These are phyloP conservation scores for Jacaranda copaia DNA, from an alignment of 257 asterid genomes.

Conservation along the genomic window DNA sequence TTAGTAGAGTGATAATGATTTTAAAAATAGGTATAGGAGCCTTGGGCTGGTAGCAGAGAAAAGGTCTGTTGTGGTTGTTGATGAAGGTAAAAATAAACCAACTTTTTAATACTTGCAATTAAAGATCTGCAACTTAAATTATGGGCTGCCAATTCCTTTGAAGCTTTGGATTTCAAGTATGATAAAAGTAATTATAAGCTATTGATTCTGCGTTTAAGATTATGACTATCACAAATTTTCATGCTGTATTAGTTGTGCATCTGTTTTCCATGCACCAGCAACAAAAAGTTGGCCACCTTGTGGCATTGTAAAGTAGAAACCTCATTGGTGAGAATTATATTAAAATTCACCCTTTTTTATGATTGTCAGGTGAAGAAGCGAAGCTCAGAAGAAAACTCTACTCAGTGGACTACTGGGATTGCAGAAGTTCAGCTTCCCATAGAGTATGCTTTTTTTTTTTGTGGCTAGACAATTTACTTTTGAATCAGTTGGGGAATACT, in stretches of 20 bases:
- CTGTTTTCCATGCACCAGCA: conserved; percentile 12
- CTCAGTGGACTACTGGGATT: conserved; percentile 99
- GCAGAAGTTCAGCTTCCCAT: conserved; percentile 98
- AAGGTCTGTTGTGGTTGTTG: conserved; percentile 6
- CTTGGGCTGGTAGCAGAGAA: not conserved
- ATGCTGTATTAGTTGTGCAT: conserved; percentile 8
- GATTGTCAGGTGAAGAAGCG: conserved; percentile 80
- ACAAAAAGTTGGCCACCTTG: conserved; percentile 13
- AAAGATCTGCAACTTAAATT: not conserved
- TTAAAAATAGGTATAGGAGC: not conserved
- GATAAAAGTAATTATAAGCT: conserved; percentile 8
- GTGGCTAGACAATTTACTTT: conserved; percentile 13
- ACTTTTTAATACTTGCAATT: not conserved
- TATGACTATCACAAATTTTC: conserved; percentile 10
- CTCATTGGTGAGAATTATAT: conserved; percentile 16
- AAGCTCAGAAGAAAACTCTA: conserved; percentile 90
- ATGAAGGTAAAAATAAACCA: not conserved
- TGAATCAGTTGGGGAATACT: not conserved
- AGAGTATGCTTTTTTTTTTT: conserved; percentile 63
- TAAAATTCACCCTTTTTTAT: conserved; percentile 12
- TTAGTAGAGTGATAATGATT: not conserved
- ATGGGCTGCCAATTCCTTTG: conserved; percentile 5
- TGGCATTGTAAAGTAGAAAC: conserved; percentile 27
- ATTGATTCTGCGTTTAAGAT: conserved; percentile 12
- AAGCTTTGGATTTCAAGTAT: conserved; percentile 7